A percentile compares a stretch with the other conserved stretches of the same genome.
phyloP scores from a whole-genome alignment of 257 asterid species.

The Rubia yunnanensis region DNA sequence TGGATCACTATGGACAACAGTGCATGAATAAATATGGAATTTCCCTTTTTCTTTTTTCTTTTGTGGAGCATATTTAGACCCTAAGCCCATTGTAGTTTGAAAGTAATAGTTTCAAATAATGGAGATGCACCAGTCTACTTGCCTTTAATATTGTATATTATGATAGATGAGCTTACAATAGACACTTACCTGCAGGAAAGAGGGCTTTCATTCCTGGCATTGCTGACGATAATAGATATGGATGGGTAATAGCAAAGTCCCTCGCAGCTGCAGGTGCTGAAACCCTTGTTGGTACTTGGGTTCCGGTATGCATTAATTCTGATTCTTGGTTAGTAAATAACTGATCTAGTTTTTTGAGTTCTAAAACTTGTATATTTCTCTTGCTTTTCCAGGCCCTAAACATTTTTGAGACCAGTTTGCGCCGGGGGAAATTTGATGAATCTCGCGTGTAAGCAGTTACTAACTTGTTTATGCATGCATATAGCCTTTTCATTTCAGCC shows the following conservation, averaged over 20 bases:
- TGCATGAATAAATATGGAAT: too few relatives aligned
- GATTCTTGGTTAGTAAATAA: neutral
- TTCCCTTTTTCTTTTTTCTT: too few relatives aligned
- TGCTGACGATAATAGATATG: constrained; percentile 93
- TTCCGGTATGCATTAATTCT: constrained; percentile 61
- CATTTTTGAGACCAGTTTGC: constrained; percentile 76
- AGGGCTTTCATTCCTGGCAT: constrained; percentile 95
- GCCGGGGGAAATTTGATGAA: constrained; percentile 92
- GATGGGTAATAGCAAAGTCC: constrained; percentile 97
- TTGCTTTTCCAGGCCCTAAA: constrained; percentile 58
- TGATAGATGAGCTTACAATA: constrained; percentile 2
- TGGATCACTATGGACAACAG: too few relatives aligned
- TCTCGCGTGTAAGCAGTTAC: constrained; percentile 61
- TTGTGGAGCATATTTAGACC: too few relatives aligned
- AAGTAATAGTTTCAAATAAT: too few relatives aligned
- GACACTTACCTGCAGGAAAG: constrained; percentile 54
- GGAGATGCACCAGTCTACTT: too few relatives aligned
- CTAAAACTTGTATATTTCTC: constrained; percentile 7
- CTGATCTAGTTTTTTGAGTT: neutral
- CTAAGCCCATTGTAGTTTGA: too few relatives aligned
- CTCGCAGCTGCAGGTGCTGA: constrained; percentile 98
- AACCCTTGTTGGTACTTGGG: constrained; percentile 98
- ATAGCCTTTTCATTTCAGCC: constrained; percentile 1
- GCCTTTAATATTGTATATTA: too few relatives aligned
- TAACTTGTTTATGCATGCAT: neutral